These are phyloP conservation scores for Aspergillus pseudoterreus DNA, from an alignment of 2,329 filamentous ascomycete genomes.

Conservation along the genomic window DNA sequence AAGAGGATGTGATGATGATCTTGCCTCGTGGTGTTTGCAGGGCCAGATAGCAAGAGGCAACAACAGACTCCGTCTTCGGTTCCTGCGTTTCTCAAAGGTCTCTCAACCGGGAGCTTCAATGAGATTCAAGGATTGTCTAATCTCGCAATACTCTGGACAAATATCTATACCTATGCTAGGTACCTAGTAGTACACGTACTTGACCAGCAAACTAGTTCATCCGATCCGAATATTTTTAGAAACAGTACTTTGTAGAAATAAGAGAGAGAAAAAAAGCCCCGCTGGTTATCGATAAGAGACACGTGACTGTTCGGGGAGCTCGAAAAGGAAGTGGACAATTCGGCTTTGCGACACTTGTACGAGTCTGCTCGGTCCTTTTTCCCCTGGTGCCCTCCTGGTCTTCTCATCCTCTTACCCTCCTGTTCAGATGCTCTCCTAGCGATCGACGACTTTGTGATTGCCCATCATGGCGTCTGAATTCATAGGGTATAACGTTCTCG, in stretches of 20 bases:
- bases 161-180: too few species aligned
- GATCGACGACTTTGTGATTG: neutral
- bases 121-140: neutral
- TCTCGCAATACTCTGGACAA: too few species aligned
- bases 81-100: neutral
- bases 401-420: conserved; percentile 2
- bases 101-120: neutral
- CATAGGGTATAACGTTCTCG: conserved; percentile 70
- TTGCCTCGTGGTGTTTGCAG: neutral
- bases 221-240: too few species aligned
- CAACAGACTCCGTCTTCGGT: neutral
- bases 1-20: neutral
- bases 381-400: neutral
- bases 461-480: conserved; percentile 65
- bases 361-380: conserved; percentile 2
- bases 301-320: conserved; percentile 21
- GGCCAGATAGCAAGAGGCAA: neutral
- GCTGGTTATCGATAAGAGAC: conserved; percentile 24
- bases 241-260: too few species aligned
- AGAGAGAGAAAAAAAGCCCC: neutral
- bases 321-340: conserved; percentile 17
- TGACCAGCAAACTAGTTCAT: too few species aligned
- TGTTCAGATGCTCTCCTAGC: neutral
- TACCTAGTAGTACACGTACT: too few species aligned
- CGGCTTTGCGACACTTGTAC: conserved; percentile 13